These are phyloP conservation scores for Fraxinus excelsior DNA, from an alignment of 257 asterid species.

Conservation along the genomic window DNA sequence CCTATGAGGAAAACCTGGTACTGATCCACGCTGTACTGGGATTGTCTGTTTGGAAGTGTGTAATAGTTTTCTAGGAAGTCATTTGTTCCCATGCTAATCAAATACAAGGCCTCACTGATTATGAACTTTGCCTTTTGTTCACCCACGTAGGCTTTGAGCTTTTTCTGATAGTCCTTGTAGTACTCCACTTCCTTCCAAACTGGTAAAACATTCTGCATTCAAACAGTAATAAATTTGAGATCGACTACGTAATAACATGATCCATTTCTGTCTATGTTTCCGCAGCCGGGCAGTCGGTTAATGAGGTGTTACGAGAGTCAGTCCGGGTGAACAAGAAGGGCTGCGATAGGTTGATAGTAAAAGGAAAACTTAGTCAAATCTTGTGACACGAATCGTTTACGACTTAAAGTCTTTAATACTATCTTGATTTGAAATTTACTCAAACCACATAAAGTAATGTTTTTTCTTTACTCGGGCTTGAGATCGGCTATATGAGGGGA, in stretches of 20 bases:
- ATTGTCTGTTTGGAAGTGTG: conserved; percentile 48
- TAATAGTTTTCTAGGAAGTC: conserved; percentile 92
- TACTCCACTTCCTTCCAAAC: conserved; percentile 85
- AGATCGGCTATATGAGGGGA: background rate
- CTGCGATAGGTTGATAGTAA: background rate
- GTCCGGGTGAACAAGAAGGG: background rate
- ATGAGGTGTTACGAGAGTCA: too few species aligned
- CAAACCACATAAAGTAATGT: background rate
- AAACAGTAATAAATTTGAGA: background rate
- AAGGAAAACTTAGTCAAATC: background rate
- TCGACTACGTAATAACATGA: background rate
- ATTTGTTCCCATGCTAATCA: conserved; percentile 86
- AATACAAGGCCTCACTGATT: conserved; percentile 58
- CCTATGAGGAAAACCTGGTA: conserved; percentile 50
- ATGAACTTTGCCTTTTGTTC: conserved; percentile 40
- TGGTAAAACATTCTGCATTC: conserved; percentile 74
- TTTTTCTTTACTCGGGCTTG: background rate
- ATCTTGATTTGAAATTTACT: background rate
- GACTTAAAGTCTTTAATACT: background rate
- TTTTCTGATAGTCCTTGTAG: conserved; percentile 67
- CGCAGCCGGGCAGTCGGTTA: too few species aligned
- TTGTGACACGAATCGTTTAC: background rate
- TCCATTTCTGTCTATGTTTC: background rate
- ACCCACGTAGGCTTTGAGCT: conserved; percentile 53
- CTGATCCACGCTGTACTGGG: conserved; percentile 62